These are phyloP conservation scores for Huntiella savannae DNA, from an alignment of 2,329 filamentous ascomycete genomes.

Conservation along the genomic window DNA sequence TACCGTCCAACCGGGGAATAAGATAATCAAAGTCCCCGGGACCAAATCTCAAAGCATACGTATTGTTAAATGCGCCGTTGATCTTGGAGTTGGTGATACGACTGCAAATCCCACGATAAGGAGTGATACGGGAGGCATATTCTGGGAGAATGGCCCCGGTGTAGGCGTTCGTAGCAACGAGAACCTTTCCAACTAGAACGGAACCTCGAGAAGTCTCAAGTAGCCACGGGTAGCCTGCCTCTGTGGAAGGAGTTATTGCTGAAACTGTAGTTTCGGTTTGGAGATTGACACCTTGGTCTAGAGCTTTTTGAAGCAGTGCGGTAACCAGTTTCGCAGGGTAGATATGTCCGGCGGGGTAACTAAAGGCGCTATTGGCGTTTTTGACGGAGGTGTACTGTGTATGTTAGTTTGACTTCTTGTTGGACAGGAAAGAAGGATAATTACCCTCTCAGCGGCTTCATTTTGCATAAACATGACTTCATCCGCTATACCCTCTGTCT, in stretches of 20 bases:
- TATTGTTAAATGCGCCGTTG: slow-evolving; percentile 6
- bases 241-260: slow-evolving; percentile 4
- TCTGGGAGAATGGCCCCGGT: slow-evolving; percentile 14
- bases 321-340: slow-evolving; percentile 15
- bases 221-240: slow-evolving; percentile 6
- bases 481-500: slow-evolving; percentile 14
- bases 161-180: slow-evolving; percentile 16
- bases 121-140: slow-evolving; percentile 10
- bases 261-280: slow-evolving; percentile 14
- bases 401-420: background rate
- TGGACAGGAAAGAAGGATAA: background rate
- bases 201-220: slow-evolving; percentile 13
- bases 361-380: slow-evolving; percentile 18
- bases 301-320: slow-evolving; percentile 1
- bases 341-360: slow-evolving; percentile 15
- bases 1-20: slow-evolving; percentile 13
- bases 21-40: slow-evolving; percentile 15
- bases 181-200: slow-evolving; percentile 13
- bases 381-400: slow-evolving; percentile 19
- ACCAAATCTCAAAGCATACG: slow-evolving; percentile 13
- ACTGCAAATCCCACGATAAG: slow-evolving; percentile 11
- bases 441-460: slow-evolving; percentile 2
- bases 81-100: background rate
- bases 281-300: slow-evolving; percentile 11
- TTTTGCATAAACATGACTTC: slow-evolving; percentile 6